phyloP scores from a whole-genome alignment of 345 rosid genomes.

The Dovyalis caffra region DNA sequence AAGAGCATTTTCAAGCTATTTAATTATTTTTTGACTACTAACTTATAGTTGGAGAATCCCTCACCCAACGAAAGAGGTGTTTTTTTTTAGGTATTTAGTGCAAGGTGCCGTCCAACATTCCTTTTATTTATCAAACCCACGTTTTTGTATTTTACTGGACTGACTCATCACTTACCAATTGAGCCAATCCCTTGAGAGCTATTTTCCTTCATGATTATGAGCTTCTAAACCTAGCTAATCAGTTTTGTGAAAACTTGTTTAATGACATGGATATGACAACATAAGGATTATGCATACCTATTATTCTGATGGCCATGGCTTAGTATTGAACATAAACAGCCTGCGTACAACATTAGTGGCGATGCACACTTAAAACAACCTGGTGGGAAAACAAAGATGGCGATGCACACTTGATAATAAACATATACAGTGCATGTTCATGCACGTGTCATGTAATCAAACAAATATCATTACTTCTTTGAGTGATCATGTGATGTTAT shows the following conservation, averaged over 20 bases:
- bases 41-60: too few species aligned
- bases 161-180: too few species aligned
- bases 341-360: background rate
- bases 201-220: background rate
- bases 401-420: background rate
- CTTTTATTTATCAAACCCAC: too few species aligned
- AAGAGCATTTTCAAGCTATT: too few species aligned
- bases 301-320: background rate
- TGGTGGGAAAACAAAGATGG: too few species aligned
- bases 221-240: background rate
- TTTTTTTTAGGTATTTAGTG: too few species aligned
- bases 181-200: too few species aligned
- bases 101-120: too few species aligned
- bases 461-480: slow-evolving; percentile 1
- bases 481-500: slow-evolving; percentile 5
- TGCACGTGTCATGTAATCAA: background rate
- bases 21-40: too few species aligned
- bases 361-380: background rate
- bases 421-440: slow-evolving; percentile 11
- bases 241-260: background rate
- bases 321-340: background rate
- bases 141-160: too few species aligned
- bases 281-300: background rate
- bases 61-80: too few species aligned
- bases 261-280: slow-evolving; percentile 6